phyloP scores from a whole-genome alignment of 768 basidiomycete genomes.

The Leccinum subgranulosum region DNA sequence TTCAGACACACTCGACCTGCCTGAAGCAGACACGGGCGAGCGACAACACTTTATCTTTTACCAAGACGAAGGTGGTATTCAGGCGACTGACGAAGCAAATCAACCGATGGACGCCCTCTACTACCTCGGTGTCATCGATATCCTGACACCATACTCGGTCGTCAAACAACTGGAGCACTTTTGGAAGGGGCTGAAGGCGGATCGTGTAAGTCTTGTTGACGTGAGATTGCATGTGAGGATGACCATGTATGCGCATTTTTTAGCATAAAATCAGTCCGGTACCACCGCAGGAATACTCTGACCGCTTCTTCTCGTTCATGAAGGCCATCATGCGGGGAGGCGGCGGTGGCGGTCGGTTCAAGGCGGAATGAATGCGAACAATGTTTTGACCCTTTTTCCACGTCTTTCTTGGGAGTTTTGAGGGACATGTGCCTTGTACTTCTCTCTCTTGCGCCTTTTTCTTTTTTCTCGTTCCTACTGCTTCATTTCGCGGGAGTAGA shows the following conservation, averaged over 20 bases:
- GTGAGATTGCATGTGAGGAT: neutral
- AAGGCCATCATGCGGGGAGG: constrained; percentile 83
- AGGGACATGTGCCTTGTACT: constrained; percentile 6
- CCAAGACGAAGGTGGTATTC: constrained; percentile 91
- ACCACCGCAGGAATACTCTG: constrained; percentile 80
- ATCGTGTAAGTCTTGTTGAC: constrained; percentile 57
- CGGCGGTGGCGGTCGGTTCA: constrained; percentile 55
- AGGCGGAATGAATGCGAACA: constrained; percentile 33
- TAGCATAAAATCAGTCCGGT: constrained; percentile 97
- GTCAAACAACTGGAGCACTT: constrained; percentile 83
- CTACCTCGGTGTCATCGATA: constrained; percentile 96
- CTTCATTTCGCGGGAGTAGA: constrained; percentile 12
- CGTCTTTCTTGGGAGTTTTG: constrained; percentile 5
- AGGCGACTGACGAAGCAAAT: constrained; percentile 87
- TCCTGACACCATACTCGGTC: constrained; percentile 81
- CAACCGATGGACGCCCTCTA: constrained; percentile 73
- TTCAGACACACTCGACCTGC: constrained; percentile 47
- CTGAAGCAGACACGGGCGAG: constrained; percentile 58
- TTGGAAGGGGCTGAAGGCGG: constrained; percentile 88
- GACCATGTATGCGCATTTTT: constrained; percentile 1
- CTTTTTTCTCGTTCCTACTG: neutral
- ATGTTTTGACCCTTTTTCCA: neutral
- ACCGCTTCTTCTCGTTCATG: constrained; percentile 87
- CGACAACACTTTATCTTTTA: constrained; percentile 84
- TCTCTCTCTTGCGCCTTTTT: neutral